Evolutionary conservation across 2,329 filamentous ascomycete genomes (phyloP).

Genomic region (Orbilia brochopaga): DNA sequence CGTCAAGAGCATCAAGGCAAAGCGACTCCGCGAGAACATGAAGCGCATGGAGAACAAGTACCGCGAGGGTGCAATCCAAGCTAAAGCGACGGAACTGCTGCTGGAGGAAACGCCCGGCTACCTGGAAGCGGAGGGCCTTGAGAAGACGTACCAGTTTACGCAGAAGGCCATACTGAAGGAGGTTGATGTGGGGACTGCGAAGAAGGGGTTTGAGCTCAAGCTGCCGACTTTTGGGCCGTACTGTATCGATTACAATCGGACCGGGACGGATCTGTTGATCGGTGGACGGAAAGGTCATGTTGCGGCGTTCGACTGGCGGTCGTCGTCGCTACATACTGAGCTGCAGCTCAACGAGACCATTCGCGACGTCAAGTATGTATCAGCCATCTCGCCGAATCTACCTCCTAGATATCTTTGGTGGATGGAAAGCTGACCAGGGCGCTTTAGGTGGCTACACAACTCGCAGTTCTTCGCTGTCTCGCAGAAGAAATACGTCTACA

Average conservation of each 20-base stretch:
- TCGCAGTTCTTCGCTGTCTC: slow-evolving; percentile 80
- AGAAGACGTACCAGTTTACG: slow-evolving; percentile 88
- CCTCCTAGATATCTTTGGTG: too few relatives aligned
- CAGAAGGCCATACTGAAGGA: slow-evolving; percentile 81
- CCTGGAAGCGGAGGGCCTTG: slow-evolving; percentile 88
- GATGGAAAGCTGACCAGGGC: slow-evolving; percentile 11
- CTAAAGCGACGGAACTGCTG: slow-evolving; percentile 94
- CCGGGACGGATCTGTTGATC: slow-evolving; percentile 82
- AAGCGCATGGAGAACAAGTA: slow-evolving; percentile 81
- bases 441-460: slow-evolving; percentile 54
- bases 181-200: slow-evolving; percentile 81
- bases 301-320: slow-evolving; percentile 94
- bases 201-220: slow-evolving; percentile 90
- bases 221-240: slow-evolving; percentile 85
- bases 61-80: slow-evolving; percentile 77
- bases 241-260: slow-evolving; percentile 83
- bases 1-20: slow-evolving; percentile 77
- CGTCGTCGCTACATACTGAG: slow-evolving; percentile 88
- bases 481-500: slow-evolving; percentile 95
- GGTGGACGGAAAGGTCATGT: slow-evolving; percentile 92
- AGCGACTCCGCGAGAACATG: slow-evolving; percentile 83
- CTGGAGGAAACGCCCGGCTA: slow-evolving; percentile 86
- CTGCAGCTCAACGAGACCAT: slow-evolving; percentile 89
- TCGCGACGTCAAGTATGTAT: slow-evolving; percentile 87
- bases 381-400: slow-evolving; percentile 58